Percentiles rank a stretch among this genome's conserved stretches.
phyloP scores from a whole-genome alignment of 1,139 yeast species.

The Tardiomyces blankii region DNA sequence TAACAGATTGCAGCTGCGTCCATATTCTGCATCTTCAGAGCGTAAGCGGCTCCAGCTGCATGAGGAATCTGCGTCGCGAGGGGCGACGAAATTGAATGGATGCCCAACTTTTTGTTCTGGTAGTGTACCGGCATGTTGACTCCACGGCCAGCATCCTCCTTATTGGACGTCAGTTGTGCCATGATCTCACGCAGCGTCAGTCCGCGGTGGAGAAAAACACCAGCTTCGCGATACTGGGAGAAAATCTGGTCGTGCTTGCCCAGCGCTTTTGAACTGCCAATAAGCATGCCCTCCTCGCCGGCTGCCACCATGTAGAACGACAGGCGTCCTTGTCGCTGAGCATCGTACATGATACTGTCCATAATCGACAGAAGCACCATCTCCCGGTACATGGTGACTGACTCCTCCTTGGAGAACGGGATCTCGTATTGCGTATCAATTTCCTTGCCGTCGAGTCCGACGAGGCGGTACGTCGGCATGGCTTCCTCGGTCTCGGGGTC shows the following conservation, averaged over 20 bases:
- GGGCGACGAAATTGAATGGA: constrained; percentile 28
- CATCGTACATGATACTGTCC: constrained; percentile 25
- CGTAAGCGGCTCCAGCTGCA: constrained; percentile 30
- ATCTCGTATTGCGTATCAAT: constrained; percentile 17
- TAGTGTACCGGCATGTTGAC: constrained; percentile 29
- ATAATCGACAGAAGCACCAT: constrained; percentile 18
- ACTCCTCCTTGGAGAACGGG: constrained; percentile 17
- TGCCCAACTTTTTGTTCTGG: constrained; percentile 18
- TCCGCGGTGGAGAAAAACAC: constrained; percentile 25
- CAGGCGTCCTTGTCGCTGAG: constrained; percentile 28
- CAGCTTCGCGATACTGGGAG: constrained; percentile 27
- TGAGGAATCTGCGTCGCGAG: constrained; percentile 28
- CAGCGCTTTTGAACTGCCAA: constrained; percentile 27
- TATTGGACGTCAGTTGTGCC: constrained; percentile 25
- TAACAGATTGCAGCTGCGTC: constrained; percentile 21
- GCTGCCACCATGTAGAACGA: constrained; percentile 28
- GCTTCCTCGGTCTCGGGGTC: constrained; percentile 15
- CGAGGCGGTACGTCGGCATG: constrained; percentile 22
- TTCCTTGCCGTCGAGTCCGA: constrained; percentile 21
- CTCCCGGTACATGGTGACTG: constrained; percentile 22
- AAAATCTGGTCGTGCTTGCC: constrained; percentile 22
- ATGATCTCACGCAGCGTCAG: constrained; percentile 23
- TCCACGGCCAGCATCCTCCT: constrained; percentile 23
- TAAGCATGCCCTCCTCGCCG: constrained; percentile 29
- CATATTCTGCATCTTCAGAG: constrained; percentile 18